These are phyloP conservation scores for Salix exigua DNA, from an alignment of 345 rosid genomes.

Conservation along the genomic window DNA sequence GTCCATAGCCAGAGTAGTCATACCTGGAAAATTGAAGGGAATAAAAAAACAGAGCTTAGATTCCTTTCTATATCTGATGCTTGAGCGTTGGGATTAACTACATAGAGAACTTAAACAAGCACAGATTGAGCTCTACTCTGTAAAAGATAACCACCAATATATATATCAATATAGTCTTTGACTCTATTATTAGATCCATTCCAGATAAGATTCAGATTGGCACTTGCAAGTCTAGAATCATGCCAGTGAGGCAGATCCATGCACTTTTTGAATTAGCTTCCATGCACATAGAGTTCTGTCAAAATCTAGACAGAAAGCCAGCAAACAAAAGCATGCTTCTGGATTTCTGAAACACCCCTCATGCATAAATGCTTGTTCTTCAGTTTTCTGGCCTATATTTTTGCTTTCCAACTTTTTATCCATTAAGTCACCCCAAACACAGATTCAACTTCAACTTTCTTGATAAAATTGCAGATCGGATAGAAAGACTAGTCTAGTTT, in stretches of 20 bases:
- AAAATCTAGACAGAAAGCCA: background rate
- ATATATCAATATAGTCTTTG: background rate
- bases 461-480: background rate
- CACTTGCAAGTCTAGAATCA: background rate
- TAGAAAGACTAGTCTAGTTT: background rate
- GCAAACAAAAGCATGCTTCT: background rate
- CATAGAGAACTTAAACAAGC: background rate
- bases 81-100: background rate
- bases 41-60: background rate
- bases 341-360: background rate
- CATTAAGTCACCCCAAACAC: background rate
- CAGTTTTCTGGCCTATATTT: background rate
- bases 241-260: conserved; percentile 3
- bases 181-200: background rate
- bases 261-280: background rate
- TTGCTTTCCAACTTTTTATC: background rate
- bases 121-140: background rate
- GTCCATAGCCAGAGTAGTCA: conserved; percentile 96
- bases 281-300: background rate
- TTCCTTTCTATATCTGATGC: background rate
- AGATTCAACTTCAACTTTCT: background rate
- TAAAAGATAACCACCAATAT: background rate
- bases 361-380: background rate
- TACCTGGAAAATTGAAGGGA: conserved; percentile 50
- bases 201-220: background rate